A percentile compares a stretch with the other conserved stretches of the same genome.
Evolutionary conservation across 129 eudicot species (phyloP).

Genomic region (Solidago caesia): DNA sequence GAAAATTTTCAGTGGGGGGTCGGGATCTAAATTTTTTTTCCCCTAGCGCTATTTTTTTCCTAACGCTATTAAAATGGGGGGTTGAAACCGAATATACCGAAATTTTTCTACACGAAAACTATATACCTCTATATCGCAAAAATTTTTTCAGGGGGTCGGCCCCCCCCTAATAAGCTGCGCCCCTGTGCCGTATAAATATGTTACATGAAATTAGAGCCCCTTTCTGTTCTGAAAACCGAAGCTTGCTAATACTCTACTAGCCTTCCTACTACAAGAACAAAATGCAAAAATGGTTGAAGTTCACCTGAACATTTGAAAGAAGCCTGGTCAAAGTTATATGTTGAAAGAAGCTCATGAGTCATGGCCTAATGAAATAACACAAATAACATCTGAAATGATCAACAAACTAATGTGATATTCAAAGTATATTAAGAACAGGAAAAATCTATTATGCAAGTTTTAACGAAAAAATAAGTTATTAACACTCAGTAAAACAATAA

Average conservation of each 20-base stretch:
- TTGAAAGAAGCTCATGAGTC: conserved; percentile 3
- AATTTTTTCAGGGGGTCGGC: too few species aligned
- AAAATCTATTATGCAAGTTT: conserved; percentile 5
- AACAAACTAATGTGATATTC: neutral
- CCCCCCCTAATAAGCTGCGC: too few species aligned
- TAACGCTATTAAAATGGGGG: too few species aligned
- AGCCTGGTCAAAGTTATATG: neutral
- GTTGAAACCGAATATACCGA: too few species aligned
- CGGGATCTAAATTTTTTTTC: too few species aligned
- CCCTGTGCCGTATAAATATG: neutral
- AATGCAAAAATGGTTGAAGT: neutral
- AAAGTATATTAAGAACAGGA: neutral
- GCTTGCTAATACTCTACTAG: conserved; percentile 7
- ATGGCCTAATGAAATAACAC: neutral
- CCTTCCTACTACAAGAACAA: conserved; percentile 11
- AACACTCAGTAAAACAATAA: conserved; percentile 22
- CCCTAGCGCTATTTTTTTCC: too few species aligned
- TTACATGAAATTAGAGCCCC: neutral
- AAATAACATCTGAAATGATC: neutral
- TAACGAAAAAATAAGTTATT: neutral
- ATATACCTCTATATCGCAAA: too few species aligned
- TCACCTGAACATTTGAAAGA: neutral
- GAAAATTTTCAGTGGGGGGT: too few species aligned
- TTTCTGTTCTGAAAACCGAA: neutral
- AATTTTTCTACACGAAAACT: too few species aligned